Evolutionary conservation across 768 basidiomycete genomes (phyloP), one percentile per base, ranked within the genome.

Genomic region (Lactarius sp.): DNA sequence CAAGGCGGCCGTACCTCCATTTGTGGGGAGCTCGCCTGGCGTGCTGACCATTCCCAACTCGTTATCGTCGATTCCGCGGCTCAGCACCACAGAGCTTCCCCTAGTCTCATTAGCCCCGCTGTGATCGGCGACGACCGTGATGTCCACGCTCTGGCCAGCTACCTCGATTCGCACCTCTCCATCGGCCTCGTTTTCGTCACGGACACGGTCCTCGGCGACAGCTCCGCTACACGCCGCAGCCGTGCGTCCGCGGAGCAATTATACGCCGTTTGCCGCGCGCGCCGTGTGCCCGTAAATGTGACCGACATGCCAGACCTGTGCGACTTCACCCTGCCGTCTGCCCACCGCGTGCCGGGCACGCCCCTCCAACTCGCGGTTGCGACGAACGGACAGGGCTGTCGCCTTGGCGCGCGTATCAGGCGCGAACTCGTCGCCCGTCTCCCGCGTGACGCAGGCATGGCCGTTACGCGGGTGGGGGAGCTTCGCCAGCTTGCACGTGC

Each of bases 371-470:
- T 99, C 22, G 91, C 88, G 0, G 82, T 98, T 2, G 91, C 94
- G 3, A 95, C 95, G 0, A 98, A 97, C 68, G 93, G 93, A 0
- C 84, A 88, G 66, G 96, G 94, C 2, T 98, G 96, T 70, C 78
- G 96, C 6, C 79, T 99, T 4, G 87, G 87, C 0, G 82, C 85
- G 1, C 81, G 96, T 12, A 76, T 99, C 44, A 83, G 85, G 41
- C 79, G 96, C 31, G 94, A 98, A 27, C 86, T 98, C 56, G 85
- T 96, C 2, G 77, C 88, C 0, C 79, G 79, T 46, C 75, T 99
- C 5, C 86, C 93, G 0, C 81, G 78, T 62, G 84, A 87, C 8
- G 80, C 90, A 0, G 94, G 93, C 0, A 75, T 73, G 4, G 94
- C 95, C 0, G 90, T 92, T 1, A 77, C 79, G 34, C 88, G 85